Percentiles rank a stretch among this genome's conserved stretches.
phyloP scores from a whole-genome alignment of 495 filamentous ascomycete species.

The Lophiostoma macrostomum region DNA sequence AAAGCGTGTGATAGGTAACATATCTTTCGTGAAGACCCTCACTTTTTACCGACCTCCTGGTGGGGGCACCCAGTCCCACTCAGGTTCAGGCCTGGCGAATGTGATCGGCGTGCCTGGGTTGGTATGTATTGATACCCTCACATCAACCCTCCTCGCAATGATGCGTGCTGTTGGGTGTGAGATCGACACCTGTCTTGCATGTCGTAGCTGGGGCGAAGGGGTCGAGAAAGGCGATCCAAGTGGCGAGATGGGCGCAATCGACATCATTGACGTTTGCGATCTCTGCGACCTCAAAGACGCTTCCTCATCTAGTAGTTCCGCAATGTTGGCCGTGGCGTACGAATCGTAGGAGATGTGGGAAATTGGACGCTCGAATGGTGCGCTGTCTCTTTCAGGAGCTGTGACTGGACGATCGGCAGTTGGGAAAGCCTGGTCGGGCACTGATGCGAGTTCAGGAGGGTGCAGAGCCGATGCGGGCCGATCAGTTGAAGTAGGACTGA shows the following conservation, averaged over 20 bases:
- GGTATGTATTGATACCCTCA: slow-evolving; percentile 4
- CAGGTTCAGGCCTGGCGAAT: neutral
- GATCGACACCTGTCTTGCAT: neutral
- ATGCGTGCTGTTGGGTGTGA: neutral
- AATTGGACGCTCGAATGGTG: neutral
- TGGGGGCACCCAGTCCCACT: neutral
- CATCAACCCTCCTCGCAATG: slow-evolving; percentile 7
- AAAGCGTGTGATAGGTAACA: too few species aligned
- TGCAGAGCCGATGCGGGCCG: too few species aligned
- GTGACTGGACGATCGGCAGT: neutral
- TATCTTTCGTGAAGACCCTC: neutral
- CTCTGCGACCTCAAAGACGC: too few species aligned
- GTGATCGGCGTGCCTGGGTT: neutral
- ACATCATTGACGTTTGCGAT: neutral
- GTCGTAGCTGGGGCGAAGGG: neutral
- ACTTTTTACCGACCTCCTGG: neutral
- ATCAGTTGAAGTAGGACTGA: too few species aligned
- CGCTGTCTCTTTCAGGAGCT: neutral
- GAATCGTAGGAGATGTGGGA: slow-evolving; percentile 3
- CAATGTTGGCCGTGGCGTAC: neutral
- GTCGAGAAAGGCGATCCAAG: too few species aligned
- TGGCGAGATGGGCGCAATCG: too few species aligned
- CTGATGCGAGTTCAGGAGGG: too few species aligned
- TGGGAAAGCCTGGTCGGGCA: too few species aligned
- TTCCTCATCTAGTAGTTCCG: neutral